phyloP scores from a whole-genome alignment of 306 rosid species.

The Vicia villosa region DNA sequence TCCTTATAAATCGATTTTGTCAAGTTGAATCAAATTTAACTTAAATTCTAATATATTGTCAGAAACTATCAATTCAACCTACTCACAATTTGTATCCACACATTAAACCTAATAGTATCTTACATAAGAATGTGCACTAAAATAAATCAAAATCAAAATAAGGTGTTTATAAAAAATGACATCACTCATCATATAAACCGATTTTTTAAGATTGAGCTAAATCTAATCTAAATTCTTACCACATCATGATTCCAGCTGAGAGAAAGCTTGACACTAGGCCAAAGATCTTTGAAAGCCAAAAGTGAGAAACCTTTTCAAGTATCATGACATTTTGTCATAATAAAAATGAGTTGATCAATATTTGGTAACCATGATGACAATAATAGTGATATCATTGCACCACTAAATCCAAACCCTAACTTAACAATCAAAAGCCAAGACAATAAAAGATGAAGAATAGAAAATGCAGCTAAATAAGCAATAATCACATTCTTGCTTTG shows the following conservation, averaged over 20 bases:
- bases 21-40: no score
- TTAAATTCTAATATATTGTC: no score
- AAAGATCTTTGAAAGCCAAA: constrained; percentile 60
- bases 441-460: constrained; percentile 44
- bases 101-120: no score
- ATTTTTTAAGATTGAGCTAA: not conserved
- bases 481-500: constrained; percentile 58
- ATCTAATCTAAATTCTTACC: constrained; percentile 36
- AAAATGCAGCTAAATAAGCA: constrained; percentile 45
- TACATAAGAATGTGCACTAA: no score
- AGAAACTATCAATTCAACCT: no score
- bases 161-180: no score
- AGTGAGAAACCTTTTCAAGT: constrained; percentile 67
- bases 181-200: not conserved
- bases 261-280: constrained; percentile 60
- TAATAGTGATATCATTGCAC: constrained; percentile 48
- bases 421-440: constrained; percentile 54
- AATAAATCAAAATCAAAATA: no score
- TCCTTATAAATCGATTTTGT: no score
- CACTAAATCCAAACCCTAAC: constrained; percentile 43
- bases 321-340: constrained; percentile 47
- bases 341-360: constrained; percentile 44
- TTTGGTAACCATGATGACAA: constrained; percentile 55
- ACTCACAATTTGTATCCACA: no score
- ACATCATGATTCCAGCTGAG: constrained; percentile 62